Percentiles rank a stretch among this genome's conserved stretches.
Conservation (phyloP, 441 rosid species). For the Aleurites moluccanus region DNA sequence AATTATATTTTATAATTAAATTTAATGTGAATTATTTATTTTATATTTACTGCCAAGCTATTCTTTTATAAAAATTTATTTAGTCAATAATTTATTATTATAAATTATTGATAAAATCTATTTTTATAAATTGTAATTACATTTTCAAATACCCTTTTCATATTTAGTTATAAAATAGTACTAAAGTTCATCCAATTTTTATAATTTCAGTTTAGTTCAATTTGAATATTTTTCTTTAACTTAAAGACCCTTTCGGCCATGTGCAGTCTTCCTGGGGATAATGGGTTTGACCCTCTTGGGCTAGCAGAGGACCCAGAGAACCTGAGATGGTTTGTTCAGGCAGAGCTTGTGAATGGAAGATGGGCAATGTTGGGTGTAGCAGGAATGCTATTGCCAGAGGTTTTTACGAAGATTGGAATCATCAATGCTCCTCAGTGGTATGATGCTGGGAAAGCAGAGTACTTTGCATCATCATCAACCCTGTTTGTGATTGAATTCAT, state of each 20-base stretch:
- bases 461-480: conserved; percentile 90
- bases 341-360: conserved; percentile 86
- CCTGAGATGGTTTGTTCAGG: conserved; percentile 84
- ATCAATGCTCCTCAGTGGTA: conserved; percentile 82
- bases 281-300: conserved; percentile 89
- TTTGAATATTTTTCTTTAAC: too few relatives aligned
- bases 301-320: conserved; percentile 97
- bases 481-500: conserved; percentile 94
- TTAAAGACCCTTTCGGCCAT: not conserved
- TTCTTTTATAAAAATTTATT: too few relatives aligned
- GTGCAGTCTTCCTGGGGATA: conserved; percentile 92
- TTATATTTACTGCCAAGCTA: too few relatives aligned
- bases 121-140: too few relatives aligned
- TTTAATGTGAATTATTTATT: too few relatives aligned
- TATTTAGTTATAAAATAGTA: too few relatives aligned
- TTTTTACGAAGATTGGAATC: conserved; percentile 85
- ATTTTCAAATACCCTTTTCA: too few relatives aligned
- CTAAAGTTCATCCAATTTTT: too few relatives aligned
- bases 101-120: too few relatives aligned
- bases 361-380: conserved; percentile 98
- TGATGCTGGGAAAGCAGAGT: conserved; percentile 87
- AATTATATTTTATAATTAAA: too few relatives aligned
- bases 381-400: conserved; percentile 92
- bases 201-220: too few relatives aligned
- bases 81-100: too few relatives aligned